Evolutionary conservation across 2,329 filamentous ascomycete species (phyloP).

Genomic region (Plenodomus tracheiphilus): DNA sequence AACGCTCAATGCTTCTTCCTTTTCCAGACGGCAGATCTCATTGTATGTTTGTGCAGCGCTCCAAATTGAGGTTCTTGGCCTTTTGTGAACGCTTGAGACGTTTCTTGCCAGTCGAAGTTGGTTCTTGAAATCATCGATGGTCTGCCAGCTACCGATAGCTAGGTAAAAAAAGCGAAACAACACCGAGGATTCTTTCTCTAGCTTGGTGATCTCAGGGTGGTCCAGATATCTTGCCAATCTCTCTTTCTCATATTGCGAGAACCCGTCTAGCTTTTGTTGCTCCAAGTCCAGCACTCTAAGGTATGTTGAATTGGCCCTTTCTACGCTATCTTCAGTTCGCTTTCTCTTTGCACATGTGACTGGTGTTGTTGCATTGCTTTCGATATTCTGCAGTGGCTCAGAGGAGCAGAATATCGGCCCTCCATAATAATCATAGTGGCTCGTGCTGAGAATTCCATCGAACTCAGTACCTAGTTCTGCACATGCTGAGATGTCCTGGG

Average conservation of each 20-base stretch:
- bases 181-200: background rate
- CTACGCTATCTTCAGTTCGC: background rate
- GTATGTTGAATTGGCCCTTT: background rate
- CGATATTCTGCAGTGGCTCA: background rate
- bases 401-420: background rate
- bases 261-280: background rate
- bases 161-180: slow-evolving; percentile 3
- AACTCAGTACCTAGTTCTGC: background rate
- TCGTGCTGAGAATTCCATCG: background rate
- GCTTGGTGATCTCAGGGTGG: background rate
- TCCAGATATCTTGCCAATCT: background rate
- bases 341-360: background rate
- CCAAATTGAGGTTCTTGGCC: background rate
- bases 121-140: slow-evolving; percentile 2
- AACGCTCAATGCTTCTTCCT: background rate
- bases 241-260: background rate
- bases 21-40: slow-evolving; percentile 3
- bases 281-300: background rate
- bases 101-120: background rate
- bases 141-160: slow-evolving; percentile 7
- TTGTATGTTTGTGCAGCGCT: background rate
- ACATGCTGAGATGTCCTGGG: no score
- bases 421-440: background rate
- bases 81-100: background rate
- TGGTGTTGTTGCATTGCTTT: background rate